A percentile compares a stretch with the other conserved stretches of the same genome.
These are phyloP conservation scores for Clausena lansium DNA, from an alignment of 345 rosid genomes.

Conservation along the genomic window DNA sequence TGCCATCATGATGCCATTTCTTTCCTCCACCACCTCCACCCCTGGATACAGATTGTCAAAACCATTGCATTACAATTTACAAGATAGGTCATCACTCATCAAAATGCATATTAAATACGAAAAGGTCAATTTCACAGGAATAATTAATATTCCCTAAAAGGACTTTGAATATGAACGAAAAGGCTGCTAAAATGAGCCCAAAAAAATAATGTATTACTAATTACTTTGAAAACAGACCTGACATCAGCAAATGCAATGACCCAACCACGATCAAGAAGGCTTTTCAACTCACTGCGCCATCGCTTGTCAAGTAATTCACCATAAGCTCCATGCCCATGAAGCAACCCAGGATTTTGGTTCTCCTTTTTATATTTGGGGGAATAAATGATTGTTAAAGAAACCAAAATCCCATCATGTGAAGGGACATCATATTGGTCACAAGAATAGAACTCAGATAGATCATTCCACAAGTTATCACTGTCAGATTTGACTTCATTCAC, in stretches of 20 bases:
- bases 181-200: slow-evolving; percentile 1
- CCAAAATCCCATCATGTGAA: slow-evolving; percentile 67
- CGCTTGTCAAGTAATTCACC: slow-evolving; percentile 90
- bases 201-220: neutral
- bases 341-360: slow-evolving; percentile 61
- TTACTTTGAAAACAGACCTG: slow-evolving; percentile 48
- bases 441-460: slow-evolving; percentile 82
- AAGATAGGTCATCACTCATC: neutral
- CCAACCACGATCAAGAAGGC: slow-evolving; percentile 99
- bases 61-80: slow-evolving; percentile 6
- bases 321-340: slow-evolving; percentile 95
- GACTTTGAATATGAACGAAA: slow-evolving; percentile 5
- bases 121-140: neutral
- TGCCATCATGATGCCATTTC: slow-evolving; percentile 83
- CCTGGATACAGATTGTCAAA: slow-evolving; percentile 39
- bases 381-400: slow-evolving; percentile 80
- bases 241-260: slow-evolving; percentile 93
- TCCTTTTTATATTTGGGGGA: slow-evolving; percentile 48
- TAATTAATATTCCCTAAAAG: neutral
- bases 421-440: slow-evolving; percentile 68
- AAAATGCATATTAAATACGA: neutral
- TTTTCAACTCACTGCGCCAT: slow-evolving; percentile 88
- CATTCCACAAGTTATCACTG: slow-evolving; percentile 80
- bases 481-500: slow-evolving; percentile 42
- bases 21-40: slow-evolving; percentile 93